Conservation (phyloP, 306 rosid genomes). For the Lathyrus oleraceus region DNA sequence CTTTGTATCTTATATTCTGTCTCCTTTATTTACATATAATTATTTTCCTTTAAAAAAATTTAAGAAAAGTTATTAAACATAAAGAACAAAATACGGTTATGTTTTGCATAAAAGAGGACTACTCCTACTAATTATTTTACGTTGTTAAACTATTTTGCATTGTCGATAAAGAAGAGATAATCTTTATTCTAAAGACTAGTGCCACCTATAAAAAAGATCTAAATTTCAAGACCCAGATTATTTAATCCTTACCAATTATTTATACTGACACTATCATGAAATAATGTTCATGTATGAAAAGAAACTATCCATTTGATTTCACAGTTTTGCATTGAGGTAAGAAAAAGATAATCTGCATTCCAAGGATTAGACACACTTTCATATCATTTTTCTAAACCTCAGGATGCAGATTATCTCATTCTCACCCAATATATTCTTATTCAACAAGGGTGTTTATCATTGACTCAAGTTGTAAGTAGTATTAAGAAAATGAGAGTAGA, state of each 20-base stretch:
- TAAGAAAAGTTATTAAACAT: no score
- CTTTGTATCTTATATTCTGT: no score
- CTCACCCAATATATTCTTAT: conserved; percentile 4
- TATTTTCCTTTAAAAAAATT: no score
- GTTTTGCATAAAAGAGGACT: no score
- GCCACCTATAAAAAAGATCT: conserved; percentile 35
- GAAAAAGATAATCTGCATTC: background rate
- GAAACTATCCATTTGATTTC: background rate
- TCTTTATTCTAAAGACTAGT: conserved; percentile 30
- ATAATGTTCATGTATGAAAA: no score
- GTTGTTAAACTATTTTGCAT: background rate
- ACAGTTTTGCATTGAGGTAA: background rate
- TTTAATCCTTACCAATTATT: background rate
- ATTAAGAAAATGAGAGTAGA: background rate
- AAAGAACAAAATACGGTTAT: no score
- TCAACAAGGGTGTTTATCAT: no score
- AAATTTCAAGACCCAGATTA: conserved; percentile 49
- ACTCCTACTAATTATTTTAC: no score
- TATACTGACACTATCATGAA: background rate
- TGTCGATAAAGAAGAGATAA: conserved; percentile 18
- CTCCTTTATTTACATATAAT: no score
- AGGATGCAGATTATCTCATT: conserved; percentile 11
- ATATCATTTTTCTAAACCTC: conserved; percentile 46
- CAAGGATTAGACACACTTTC: background rate
- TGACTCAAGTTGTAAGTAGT: background rate